phyloP scores from a whole-genome alignment of 2,329 filamentous ascomycete genomes.

The Lasiodiplodia gonubiensis region DNA sequence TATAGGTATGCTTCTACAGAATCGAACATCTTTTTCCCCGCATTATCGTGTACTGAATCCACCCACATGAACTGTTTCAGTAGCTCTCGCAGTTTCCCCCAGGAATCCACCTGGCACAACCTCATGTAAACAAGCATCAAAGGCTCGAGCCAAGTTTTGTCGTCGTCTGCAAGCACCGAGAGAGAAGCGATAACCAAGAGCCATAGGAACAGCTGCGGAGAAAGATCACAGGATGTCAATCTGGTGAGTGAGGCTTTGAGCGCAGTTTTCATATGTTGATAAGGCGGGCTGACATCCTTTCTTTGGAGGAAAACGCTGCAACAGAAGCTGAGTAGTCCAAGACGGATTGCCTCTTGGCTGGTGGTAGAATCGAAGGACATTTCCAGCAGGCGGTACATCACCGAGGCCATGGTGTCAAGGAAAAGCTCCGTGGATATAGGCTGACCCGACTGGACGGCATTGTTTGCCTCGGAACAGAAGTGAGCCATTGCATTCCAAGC shows the following conservation, averaged over 20 bases:
- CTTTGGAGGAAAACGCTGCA: background rate
- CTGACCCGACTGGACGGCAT: too few relatives aligned
- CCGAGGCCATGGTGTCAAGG: background rate
- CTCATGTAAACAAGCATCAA: too few relatives aligned
- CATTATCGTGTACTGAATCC: too few relatives aligned
- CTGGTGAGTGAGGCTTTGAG: background rate
- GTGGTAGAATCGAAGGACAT: background rate
- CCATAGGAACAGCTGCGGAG: background rate
- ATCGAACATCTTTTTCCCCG: too few relatives aligned
- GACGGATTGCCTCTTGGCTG: background rate
- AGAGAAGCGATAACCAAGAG: background rate
- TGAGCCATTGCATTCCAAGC: background rate
- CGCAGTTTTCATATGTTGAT: background rate
- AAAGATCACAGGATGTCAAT: background rate
- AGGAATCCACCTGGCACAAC: too few relatives aligned
- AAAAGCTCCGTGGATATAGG: background rate
- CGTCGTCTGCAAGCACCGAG: background rate
- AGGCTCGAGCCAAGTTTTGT: too few relatives aligned
- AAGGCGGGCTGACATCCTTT: background rate
- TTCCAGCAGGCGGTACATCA: background rate
- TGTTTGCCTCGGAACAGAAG: background rate
- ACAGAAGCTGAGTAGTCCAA: background rate
- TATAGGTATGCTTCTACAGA: too few relatives aligned
- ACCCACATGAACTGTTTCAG: too few relatives aligned
- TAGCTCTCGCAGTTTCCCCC: too few relatives aligned